Evolutionary conservation across 805 yeast species (phyloP).

Genomic region (Teunomyces panamensis): DNA sequence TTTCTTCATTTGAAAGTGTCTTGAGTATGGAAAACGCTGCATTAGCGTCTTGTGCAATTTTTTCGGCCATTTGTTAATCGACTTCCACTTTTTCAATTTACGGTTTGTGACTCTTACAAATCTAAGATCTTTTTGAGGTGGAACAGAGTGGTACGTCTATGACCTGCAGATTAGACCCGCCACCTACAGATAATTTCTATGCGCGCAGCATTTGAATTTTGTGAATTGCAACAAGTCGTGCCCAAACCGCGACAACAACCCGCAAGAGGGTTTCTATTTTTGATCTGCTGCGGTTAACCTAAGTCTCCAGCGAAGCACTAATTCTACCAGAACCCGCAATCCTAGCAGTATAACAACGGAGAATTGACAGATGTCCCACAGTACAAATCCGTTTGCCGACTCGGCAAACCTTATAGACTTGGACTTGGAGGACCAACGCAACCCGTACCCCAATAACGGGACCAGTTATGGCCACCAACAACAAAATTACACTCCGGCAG

Average conservation of each 20-base stretch:
- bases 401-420: slow-evolving; percentile 27
- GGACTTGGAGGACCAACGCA: slow-evolving; percentile 17
- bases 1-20: slow-evolving; percentile 66
- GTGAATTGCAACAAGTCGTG: not conserved
- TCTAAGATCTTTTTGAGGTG: no score
- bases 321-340: not conserved
- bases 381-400: slow-evolving; percentile 10
- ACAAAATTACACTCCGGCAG: slow-evolving; percentile 4
- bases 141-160: no score
- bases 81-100: no score
- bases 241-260: not conserved
- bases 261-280: not conserved
- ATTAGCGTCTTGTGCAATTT: slow-evolving; percentile 78
- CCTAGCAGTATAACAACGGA: not conserved
- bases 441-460: not conserved
- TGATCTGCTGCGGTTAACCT: not conserved
- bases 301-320: not conserved
- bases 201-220: not conserved
- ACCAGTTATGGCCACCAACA: not conserved
- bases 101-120: no score
- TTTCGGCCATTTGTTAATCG: slow-evolving; percentile 50
- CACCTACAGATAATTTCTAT: no score
- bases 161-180: not conserved
- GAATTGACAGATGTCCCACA: slow-evolving; percentile 3
- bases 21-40: slow-evolving; percentile 81